Percentiles rank a stretch among this genome's conserved stretches.
Evolutionary conservation across 352 stramenopile genomes (phyloP).

Genomic region (Pythium grandisporangium): DNA sequence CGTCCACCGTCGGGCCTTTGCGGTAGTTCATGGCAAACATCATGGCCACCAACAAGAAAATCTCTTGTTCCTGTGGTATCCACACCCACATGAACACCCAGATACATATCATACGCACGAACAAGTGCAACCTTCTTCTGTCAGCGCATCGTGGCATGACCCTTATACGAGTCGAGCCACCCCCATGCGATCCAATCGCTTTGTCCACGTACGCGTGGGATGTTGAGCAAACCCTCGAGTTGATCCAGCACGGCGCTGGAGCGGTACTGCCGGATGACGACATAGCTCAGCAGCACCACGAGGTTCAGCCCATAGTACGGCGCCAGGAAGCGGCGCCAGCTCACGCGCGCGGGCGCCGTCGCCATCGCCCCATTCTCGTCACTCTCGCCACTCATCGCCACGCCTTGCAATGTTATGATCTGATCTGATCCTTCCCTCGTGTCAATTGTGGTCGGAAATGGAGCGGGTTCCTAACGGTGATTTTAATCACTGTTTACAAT

Average conservation of each 20-base stretch:
- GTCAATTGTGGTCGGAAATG: no score
- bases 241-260: conserved; percentile 29
- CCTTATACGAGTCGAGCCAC: no score
- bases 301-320: conserved; percentile 66
- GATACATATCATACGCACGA: background rate
- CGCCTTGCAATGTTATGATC: no score
- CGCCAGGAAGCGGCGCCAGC: conserved; percentile 37
- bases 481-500: no score
- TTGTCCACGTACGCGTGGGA: conserved; percentile 27
- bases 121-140: background rate
- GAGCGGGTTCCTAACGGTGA: no score
- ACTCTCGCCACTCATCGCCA: no score
- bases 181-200: no score
- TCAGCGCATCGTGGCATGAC: no score
- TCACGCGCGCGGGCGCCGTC: conserved; percentile 2
- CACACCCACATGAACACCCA: background rate
- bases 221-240: conserved; percentile 52
- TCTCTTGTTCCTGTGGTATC: conserved; percentile 45
- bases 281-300: conserved; percentile 45
- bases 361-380: no score
- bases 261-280: conserved; percentile 28
- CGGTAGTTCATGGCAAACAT: conserved; percentile 63
- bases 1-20: conserved; percentile 66
- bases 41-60: conserved; percentile 44
- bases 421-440: no score